These are phyloP conservation scores for Didymosphaeria variabile DNA, from an alignment of 2,329 filamentous ascomycete genomes.

Conservation along the genomic window DNA sequence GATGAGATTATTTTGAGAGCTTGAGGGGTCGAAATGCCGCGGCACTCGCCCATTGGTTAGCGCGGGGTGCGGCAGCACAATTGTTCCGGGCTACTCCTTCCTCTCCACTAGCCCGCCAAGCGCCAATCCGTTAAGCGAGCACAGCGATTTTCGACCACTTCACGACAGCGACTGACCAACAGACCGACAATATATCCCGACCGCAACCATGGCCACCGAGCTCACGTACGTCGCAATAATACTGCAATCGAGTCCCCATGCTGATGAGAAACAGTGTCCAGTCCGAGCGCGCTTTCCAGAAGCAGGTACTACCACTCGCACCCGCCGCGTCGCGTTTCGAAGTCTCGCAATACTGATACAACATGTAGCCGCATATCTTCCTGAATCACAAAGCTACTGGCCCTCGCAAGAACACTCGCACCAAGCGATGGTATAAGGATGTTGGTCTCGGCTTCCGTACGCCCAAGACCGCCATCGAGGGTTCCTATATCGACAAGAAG, in stretches of 20 bases:
- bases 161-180: slow-evolving; percentile 29
- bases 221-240: slow-evolving; percentile 47
- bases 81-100: slow-evolving; percentile 4
- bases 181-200: slow-evolving; percentile 47
- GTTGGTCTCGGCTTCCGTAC: slow-evolving; percentile 99
- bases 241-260: slow-evolving; percentile 18
- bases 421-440: slow-evolving; percentile 98
- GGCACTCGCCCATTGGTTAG: slow-evolving; percentile 15
- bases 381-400: slow-evolving; percentile 93
- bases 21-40: slow-evolving; percentile 14
- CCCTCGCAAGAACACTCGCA: slow-evolving; percentile 53
- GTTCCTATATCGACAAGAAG: slow-evolving; percentile 99
- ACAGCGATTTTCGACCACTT: slow-evolving; percentile 26
- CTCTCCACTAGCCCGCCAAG: slow-evolving; percentile 5
- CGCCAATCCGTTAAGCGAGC: slow-evolving; percentile 26
- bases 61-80: slow-evolving; percentile 15
- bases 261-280: slow-evolving; percentile 81
- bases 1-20: neutral
- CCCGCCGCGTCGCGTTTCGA: slow-evolving; percentile 20
- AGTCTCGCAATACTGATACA: slow-evolving; percentile 40
- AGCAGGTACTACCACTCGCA: slow-evolving; percentile 57
- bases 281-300: slow-evolving; percentile 99
- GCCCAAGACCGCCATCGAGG: slow-evolving; percentile 98
- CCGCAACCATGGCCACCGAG: slow-evolving; percentile 56
- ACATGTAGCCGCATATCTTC: slow-evolving; percentile 95